These are phyloP conservation scores for Amylocarpus encephaloides DNA, from an alignment of 2,329 filamentous ascomycete genomes.

Conservation along the genomic window DNA sequence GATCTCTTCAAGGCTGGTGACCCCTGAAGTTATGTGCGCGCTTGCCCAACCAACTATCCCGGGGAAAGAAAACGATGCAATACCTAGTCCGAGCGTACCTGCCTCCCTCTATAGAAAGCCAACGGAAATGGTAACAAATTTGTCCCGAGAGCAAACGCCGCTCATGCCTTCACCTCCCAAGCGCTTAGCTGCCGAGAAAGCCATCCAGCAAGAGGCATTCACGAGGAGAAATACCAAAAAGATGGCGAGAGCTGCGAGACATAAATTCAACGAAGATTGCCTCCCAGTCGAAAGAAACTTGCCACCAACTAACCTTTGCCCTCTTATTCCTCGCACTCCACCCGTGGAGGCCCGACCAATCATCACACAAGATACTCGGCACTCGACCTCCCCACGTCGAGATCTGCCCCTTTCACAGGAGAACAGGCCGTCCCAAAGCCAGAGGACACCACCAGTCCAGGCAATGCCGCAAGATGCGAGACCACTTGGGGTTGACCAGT, in stretches of 20 bases:
- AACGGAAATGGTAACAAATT: neutral
- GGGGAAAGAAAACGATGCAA: no score
- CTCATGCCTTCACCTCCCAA: neutral
- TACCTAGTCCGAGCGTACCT: neutral
- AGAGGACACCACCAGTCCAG: no score
- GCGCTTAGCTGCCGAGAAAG: neutral
- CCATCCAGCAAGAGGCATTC: slow-evolving; percentile 5
- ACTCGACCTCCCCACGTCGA: no score
- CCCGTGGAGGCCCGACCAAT: neutral
- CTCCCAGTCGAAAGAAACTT: neutral
- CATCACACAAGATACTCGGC: no score
- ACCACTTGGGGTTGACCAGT: no score
- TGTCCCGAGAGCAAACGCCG: neutral
- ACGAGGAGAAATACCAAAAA: slow-evolving; percentile 8
- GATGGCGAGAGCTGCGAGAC: slow-evolving; percentile 11
- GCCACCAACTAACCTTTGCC: neutral
- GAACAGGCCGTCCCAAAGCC: no score
- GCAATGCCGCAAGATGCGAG: no score
- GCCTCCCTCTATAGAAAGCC: neutral
- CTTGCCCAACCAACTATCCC: neutral
- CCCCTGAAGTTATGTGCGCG: neutral
- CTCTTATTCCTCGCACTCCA: neutral
- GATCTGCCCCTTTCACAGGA: no score
- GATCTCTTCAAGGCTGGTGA: neutral
- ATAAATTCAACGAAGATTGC: slow-evolving; percentile 1